Evolutionary conservation across 805 yeast species (phyloP), one percentile per base, ranked within the genome.

Genomic region (Priceomyces castillae): DNA sequence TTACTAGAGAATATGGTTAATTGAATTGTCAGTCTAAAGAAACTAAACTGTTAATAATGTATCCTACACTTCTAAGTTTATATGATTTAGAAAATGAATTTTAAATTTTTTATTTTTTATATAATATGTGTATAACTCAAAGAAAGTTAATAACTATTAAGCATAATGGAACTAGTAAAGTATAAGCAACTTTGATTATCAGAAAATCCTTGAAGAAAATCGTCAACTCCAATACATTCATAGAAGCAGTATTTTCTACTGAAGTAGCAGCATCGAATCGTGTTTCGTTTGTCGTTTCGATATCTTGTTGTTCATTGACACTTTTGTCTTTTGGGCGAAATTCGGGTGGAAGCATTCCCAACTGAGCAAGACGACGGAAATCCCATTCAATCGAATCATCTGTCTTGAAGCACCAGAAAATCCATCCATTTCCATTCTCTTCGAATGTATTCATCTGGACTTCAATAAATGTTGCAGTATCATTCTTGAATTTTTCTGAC

Each of bases 351-450:
- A 82, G 77, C 43, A 82, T 54, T 2, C 65, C 76, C 19, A 67
- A 54, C 14, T 67, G 58, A 16, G 74, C 67, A 50, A 82, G 67
- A 43, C 73, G 64, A 38, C 66, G 58, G 53, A 80, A 72, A 57
- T 82, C 87, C 89, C 90, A 84, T 56, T 82, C 89, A 19, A 80
- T 65, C 1, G 87, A 76, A 40, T 62, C 57, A 54, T 84, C 90
- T 0, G 88, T 82, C 56, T 82, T 83, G 65, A 72, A 83, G 52
- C 81, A 79, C 90, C 90, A 84, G 53, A 82, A 84, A 31, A 83
- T 76, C 80, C 84, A 84, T 0, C 90, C 89, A 6, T 65, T 65
- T 35, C 72, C 67, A 31, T 55, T 43, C 36, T 65, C 47, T 18
- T 66, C 70, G 56, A 71, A 84, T 15, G 77, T 68, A 34, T 80